Conservation (phyloP, 306 rosid genomes). For the Fagus crenata region DNA sequence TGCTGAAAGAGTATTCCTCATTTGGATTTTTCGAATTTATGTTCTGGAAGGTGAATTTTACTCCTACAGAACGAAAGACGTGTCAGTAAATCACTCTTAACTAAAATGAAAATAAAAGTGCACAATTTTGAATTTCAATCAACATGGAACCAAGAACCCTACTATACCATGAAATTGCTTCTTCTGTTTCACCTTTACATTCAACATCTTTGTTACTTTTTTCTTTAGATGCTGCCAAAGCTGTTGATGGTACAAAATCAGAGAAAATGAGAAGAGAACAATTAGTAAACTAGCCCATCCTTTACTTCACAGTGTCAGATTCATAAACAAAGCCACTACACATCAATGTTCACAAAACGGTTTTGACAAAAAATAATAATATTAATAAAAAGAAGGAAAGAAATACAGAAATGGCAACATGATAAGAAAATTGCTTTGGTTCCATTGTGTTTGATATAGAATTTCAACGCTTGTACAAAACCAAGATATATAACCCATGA, state of each 20-base stretch:
- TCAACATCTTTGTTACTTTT: conserved; percentile 38
- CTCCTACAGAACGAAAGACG: conserved; percentile 49
- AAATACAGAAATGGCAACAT: background rate
- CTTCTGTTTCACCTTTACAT: conserved; percentile 48
- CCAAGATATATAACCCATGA: background rate
- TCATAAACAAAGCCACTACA: background rate
- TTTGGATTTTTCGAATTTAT: conserved; percentile 47
- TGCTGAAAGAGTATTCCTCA: conserved; percentile 62
- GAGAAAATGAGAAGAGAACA: background rate
- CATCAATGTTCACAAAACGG: background rate
- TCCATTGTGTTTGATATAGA: background rate
- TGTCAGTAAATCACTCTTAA: conserved; percentile 23
- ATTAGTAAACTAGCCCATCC: background rate
- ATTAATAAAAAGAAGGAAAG: background rate
- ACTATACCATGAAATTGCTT: conserved; percentile 80
- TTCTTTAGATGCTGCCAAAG: conserved; percentile 58
- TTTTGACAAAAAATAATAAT: background rate
- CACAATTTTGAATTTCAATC: conserved; percentile 34
- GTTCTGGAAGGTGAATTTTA: conserved; percentile 77
- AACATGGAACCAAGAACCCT: conserved; percentile 71
- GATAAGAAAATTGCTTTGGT: background rate
- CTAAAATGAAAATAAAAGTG: conserved; percentile 10
- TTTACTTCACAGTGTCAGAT: background rate
- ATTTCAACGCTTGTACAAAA: background rate
- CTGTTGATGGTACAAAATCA: conserved; percentile 20